These are phyloP conservation scores for Naganishia sp. DNA, from an alignment of 1,284 basidiomycete genomes.

Conservation along the genomic window DNA sequence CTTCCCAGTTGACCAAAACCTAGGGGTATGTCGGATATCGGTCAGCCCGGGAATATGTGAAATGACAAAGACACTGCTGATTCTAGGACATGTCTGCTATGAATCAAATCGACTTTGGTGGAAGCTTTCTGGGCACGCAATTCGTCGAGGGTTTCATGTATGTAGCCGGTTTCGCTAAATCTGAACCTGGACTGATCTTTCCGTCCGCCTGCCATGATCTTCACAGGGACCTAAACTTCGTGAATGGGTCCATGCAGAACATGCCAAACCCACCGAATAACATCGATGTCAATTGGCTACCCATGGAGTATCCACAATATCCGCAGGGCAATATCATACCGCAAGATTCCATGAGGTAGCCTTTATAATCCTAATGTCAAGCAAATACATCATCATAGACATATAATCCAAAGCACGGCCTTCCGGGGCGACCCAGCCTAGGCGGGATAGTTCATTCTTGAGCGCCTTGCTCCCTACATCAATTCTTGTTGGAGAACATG, in stretches of 20 bases:
- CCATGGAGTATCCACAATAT: constrained; percentile 20
- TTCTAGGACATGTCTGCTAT: constrained; percentile 18
- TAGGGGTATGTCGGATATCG: constrained; percentile 1
- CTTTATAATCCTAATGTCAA: too few relatives aligned
- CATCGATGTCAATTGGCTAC: constrained; percentile 19
- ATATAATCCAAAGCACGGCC: background rate
- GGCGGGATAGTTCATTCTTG: background rate
- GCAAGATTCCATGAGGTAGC: background rate
- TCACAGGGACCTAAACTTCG: constrained; percentile 14
- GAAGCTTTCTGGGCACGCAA: constrained; percentile 19
- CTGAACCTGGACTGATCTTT: background rate
- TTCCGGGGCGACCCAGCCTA: too few relatives aligned
- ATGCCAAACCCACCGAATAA: constrained; percentile 16
- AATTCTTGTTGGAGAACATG: background rate
- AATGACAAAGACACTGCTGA: background rate
- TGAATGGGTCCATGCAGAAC: constrained; percentile 24
- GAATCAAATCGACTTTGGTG: constrained; percentile 19
- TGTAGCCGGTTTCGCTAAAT: background rate
- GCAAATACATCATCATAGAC: background rate
- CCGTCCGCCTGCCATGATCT: background rate
- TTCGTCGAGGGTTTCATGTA: constrained; percentile 26
- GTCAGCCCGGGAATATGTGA: background rate
- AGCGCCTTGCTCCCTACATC: too few relatives aligned
- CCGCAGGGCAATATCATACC: constrained; percentile 8
- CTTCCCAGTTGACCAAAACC: constrained; percentile 18